Conservation (phyloP, 768 basidiomycete genomes). For the Cubamyces lactineus region DNA sequence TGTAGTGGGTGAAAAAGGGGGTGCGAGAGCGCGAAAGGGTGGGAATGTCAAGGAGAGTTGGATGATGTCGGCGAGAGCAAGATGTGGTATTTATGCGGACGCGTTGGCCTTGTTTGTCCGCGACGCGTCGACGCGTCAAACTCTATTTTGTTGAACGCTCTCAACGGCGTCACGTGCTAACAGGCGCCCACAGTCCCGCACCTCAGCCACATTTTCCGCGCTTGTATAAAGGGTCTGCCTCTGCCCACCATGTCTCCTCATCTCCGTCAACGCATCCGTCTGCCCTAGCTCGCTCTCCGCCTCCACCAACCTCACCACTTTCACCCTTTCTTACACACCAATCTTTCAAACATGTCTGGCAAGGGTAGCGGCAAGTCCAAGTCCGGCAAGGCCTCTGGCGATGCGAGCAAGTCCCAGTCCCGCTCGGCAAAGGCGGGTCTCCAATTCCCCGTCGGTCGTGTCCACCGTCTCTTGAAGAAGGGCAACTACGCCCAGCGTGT, state of each 20-base stretch:
- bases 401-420: conserved; percentile 58
- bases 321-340: conserved; percentile 15
- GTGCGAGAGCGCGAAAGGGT: conserved; percentile 22
- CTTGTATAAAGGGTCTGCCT: conserved; percentile 25
- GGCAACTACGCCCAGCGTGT: conserved; percentile 88
- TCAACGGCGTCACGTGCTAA: conserved; percentile 30
- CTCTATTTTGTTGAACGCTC: conserved; percentile 33
- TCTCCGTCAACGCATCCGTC: conserved; percentile 15
- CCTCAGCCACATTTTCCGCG: conserved; percentile 4
- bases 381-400: conserved; percentile 63
- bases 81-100: conserved; percentile 28
- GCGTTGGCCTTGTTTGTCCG: conserved; percentile 30
- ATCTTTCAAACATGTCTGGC: conserved; percentile 41
- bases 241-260: conserved; percentile 1
- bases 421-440: conserved; percentile 79
- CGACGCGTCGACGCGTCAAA: conserved; percentile 33
- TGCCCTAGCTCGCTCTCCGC: conserved; percentile 12
- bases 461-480: conserved; percentile 85
- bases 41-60: conserved; percentile 25
- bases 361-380: conserved; percentile 63
- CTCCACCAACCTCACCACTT: not conserved
- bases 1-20: conserved; percentile 8
- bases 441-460: conserved; percentile 92
- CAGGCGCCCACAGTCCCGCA: conserved; percentile 7
- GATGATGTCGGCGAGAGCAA: conserved; percentile 15